These are phyloP conservation scores for Setomelanomma holmii DNA, from an alignment of 2,329 filamentous ascomycete genomes.

Conservation along the genomic window DNA sequence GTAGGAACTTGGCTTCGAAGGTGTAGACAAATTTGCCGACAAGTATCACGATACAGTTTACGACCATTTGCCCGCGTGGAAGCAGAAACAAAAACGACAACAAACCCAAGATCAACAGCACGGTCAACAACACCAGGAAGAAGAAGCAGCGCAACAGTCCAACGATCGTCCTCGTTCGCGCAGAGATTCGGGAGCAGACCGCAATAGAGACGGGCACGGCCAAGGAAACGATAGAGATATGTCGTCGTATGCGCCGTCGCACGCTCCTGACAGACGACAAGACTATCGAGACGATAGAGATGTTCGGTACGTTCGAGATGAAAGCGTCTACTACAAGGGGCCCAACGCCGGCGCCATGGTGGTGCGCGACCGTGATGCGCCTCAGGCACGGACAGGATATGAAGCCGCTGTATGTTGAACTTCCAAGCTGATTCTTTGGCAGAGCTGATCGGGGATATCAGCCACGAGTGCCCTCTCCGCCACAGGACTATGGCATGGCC, in stretches of 20 bases:
- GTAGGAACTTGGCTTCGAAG: slow-evolving; percentile 47
- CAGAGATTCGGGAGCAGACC: neutral
- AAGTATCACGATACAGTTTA: slow-evolving; percentile 40
- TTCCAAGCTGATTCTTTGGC: slow-evolving; percentile 1
- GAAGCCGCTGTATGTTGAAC: slow-evolving; percentile 23
- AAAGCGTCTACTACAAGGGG: slow-evolving; percentile 20
- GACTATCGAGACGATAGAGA: slow-evolving; percentile 17
- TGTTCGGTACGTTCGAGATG: slow-evolving; percentile 21
- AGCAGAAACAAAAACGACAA: slow-evolving; percentile 15
- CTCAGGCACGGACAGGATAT: slow-evolving; percentile 15
- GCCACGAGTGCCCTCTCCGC: neutral
- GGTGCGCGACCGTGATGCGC: slow-evolving; percentile 17
- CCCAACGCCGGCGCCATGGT: slow-evolving; percentile 21
- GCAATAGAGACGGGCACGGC: neutral
- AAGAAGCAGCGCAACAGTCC: neutral
- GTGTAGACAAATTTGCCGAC: slow-evolving; percentile 36
- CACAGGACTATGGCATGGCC: neutral
- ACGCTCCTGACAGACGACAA: slow-evolving; percentile 17
- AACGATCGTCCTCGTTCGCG: slow-evolving; percentile 1
- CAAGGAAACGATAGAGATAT: slow-evolving; percentile 17
- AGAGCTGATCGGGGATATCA: slow-evolving; percentile 3
- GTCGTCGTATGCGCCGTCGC: slow-evolving; percentile 14
- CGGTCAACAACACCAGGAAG: slow-evolving; percentile 3
- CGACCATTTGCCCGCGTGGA: slow-evolving; percentile 23
- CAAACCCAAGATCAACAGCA: slow-evolving; percentile 1